A percentile compares a stretch with the other conserved stretches of the same genome.
Evolutionary conservation across 768 basidiomycete species (phyloP).

Genomic region (Boletus insuetus): DNA sequence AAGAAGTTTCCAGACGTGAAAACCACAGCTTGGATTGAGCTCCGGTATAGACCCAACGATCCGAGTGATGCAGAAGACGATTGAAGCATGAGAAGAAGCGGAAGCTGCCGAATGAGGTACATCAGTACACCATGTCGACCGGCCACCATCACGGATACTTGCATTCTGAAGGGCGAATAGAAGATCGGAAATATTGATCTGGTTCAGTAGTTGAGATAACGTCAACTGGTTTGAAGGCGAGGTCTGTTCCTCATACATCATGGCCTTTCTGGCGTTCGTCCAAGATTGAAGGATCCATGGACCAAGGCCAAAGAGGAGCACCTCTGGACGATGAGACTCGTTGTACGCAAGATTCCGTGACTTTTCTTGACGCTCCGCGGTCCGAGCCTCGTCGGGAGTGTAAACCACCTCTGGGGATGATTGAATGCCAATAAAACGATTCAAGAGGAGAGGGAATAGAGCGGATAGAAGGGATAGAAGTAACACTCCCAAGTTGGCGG

Average conservation of each 20-base stretch:
- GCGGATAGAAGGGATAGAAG: slow-evolving; percentile 61
- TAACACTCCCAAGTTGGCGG: slow-evolving; percentile 54
- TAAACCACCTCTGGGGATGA: slow-evolving; percentile 44
- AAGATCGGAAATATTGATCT: slow-evolving; percentile 63
- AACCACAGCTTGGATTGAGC: slow-evolving; percentile 69
- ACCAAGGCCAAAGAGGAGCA: slow-evolving; percentile 77
- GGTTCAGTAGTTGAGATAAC: slow-evolving; percentile 46
- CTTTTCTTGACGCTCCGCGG: slow-evolving; percentile 68
- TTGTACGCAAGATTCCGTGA: slow-evolving; percentile 75
- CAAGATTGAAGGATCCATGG: slow-evolving; percentile 84
- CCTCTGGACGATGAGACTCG: slow-evolving; percentile 75
- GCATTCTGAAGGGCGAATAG: slow-evolving; percentile 70
- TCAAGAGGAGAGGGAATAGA: slow-evolving; percentile 55
- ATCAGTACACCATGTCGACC: slow-evolving; percentile 11
- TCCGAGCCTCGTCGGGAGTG: slow-evolving; percentile 56
- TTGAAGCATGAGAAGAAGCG: slow-evolving; percentile 69
- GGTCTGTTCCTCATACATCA: slow-evolving; percentile 54
- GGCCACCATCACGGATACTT: slow-evolving; percentile 26
- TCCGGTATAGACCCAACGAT: slow-evolving; percentile 78
- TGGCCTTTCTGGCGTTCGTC: slow-evolving; percentile 60
- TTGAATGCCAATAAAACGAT: slow-evolving; percentile 44
- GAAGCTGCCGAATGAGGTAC: slow-evolving; percentile 48
- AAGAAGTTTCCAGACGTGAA: slow-evolving; percentile 61
- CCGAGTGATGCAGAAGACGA: slow-evolving; percentile 74
- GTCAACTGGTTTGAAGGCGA: slow-evolving; percentile 37